These are phyloP conservation scores for Taxillus chinensis DNA, from an alignment of 164 flowering plant species.

Conservation along the genomic window DNA sequence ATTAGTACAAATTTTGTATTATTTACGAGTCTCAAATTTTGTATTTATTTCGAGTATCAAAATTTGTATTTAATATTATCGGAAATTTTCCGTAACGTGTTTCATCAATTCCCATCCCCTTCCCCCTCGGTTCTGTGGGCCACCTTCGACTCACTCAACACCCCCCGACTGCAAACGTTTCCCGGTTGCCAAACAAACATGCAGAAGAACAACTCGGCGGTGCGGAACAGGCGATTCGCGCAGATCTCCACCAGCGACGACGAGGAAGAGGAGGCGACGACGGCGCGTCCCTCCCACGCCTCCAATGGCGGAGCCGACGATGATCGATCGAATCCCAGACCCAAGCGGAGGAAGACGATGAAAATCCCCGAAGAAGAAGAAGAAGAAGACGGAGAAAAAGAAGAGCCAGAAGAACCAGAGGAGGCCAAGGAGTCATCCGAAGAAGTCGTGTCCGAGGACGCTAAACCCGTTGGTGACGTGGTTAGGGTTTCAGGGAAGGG, in stretches of 20 bases:
- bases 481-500: slow-evolving; percentile 60
- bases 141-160: too few relatives aligned
- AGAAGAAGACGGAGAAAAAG: slow-evolving; percentile 12
- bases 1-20: too few relatives aligned
- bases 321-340: slow-evolving; percentile 4
- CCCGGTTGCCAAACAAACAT: too few relatives aligned
- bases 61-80: too few relatives aligned
- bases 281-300: slow-evolving; percentile 7
- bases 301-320: slow-evolving; percentile 3
- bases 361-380: not conserved
- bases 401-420: slow-evolving; percentile 9
- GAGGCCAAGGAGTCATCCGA: slow-evolving; percentile 21
- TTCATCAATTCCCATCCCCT: too few relatives aligned
- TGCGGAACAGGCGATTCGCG: slow-evolving; percentile 47
- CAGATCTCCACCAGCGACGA: slow-evolving; percentile 55
- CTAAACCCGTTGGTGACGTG: slow-evolving; percentile 61
- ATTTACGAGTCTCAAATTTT: too few relatives aligned
- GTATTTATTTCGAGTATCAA: too few relatives aligned
- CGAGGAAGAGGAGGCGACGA: slow-evolving; percentile 38
- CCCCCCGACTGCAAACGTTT: too few relatives aligned
- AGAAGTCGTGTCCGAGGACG: slow-evolving; percentile 32
- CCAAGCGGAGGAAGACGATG: slow-evolving; percentile 12
- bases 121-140: too few relatives aligned
- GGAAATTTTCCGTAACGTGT: too few relatives aligned
- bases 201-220: not conserved